phyloP scores from a whole-genome alignment of 352 stramenopile genomes.

The Pythium rishiriense region DNA sequence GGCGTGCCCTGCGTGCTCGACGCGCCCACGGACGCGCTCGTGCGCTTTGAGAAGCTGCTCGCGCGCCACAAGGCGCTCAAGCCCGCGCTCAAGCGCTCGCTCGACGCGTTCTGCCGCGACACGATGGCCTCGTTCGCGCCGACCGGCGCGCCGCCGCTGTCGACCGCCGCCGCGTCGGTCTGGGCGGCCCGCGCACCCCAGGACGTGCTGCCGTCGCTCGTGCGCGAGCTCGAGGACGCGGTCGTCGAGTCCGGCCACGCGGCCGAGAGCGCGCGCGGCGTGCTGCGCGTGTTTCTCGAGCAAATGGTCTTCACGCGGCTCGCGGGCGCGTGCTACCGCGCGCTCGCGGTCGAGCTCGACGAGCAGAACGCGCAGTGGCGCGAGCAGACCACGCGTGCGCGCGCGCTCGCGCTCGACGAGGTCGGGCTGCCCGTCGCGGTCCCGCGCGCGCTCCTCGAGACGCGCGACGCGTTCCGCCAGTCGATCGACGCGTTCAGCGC shows the following conservation, averaged over 20 bases:
- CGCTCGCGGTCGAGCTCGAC: conserved; percentile 54
- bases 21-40: conserved; percentile 43
- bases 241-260: conserved; percentile 45
- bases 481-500: conserved; percentile 71
- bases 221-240: conserved; percentile 60
- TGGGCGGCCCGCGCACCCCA: conserved; percentile 53
- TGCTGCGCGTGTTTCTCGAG: conserved; percentile 59
- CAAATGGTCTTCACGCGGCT: conserved; percentile 79
- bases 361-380: conserved; percentile 71
- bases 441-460: background rate
- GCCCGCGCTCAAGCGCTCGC: conserved; percentile 56
- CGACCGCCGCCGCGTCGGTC: conserved; percentile 23
- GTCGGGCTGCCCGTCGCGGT: conserved; percentile 56
- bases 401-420: conserved; percentile 45
- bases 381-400: conserved; percentile 48
- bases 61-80: conserved; percentile 58
- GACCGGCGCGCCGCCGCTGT: conserved; percentile 23
- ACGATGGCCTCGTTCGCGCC: conserved; percentile 60
- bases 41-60: conserved; percentile 74
- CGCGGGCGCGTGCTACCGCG: conserved; percentile 60
- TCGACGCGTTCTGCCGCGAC: conserved; percentile 64
- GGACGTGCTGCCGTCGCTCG: conserved; percentile 72
- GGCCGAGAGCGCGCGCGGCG: conserved; percentile 21
- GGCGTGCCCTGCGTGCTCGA: conserved; percentile 41
- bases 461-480: conserved; percentile 33